Conservation (phyloP, 495 filamentous ascomycete species). For the Daldinia childiae region DNA sequence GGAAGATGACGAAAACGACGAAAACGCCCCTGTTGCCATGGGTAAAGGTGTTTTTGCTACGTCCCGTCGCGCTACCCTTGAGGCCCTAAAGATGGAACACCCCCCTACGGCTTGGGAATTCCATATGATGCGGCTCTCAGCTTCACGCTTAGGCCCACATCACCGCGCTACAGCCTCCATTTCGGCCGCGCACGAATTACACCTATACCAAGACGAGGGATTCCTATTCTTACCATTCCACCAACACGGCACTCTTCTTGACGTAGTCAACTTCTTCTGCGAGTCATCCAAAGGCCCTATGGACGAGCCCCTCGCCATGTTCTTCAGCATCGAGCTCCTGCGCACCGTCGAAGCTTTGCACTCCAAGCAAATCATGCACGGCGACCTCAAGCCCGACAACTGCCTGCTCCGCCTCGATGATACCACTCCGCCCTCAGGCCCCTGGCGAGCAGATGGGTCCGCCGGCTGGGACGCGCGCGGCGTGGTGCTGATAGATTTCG, state of each 20-base stretch:
- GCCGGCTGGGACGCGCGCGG: conserved; percentile 85
- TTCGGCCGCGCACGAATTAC: conserved; percentile 83
- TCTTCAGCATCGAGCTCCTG: conserved; percentile 90
- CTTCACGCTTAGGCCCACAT: conserved; percentile 73
- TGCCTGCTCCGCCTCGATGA: conserved; percentile 85
- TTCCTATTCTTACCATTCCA: conserved; percentile 90
- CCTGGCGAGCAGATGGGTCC: conserved; percentile 74
- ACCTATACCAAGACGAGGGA: conserved; percentile 82
- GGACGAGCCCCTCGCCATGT: conserved; percentile 91
- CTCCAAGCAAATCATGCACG: conserved; percentile 80
- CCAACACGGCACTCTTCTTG: conserved; percentile 89
- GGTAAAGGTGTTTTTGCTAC: conserved; percentile 57
- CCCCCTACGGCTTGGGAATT: conserved; percentile 94
- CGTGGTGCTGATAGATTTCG: conserved; percentile 90
- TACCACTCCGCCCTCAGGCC: conserved; percentile 54
- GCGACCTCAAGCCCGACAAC: conserved; percentile 95
- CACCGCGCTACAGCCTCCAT: conserved; percentile 77
- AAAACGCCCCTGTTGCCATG: conserved; percentile 55
- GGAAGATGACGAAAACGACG: conserved; percentile 47
- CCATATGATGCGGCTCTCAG: conserved; percentile 87
- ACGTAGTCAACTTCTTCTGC: conserved; percentile 87
- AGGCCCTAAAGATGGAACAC: conserved; percentile 91
- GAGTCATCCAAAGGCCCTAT: conserved; percentile 75
- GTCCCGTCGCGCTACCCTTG: conserved; percentile 63
- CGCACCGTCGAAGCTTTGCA: conserved; percentile 91